Conservation (phyloP, 768 basidiomycete genomes). For the Suillus cothurnatus region DNA sequence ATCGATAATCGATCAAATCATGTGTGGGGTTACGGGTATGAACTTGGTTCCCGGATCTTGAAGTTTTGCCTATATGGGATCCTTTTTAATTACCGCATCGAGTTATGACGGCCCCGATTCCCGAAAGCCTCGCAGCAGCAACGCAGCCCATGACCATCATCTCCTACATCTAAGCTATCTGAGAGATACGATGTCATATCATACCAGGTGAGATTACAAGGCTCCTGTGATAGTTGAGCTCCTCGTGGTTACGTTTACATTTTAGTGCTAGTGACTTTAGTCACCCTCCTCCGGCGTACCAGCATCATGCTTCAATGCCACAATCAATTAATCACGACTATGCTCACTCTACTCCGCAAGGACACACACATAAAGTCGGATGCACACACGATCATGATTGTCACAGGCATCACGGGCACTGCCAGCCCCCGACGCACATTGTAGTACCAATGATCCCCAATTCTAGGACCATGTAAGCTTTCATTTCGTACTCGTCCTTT, state of each 20-base stretch:
- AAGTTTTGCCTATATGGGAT: not conserved
- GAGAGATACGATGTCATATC: not conserved
- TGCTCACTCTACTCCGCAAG: not conserved
- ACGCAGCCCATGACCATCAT: not conserved
- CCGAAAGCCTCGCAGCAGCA: not conserved
- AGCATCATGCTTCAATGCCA: not conserved
- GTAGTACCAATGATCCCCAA: not conserved
- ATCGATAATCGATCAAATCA: not conserved
- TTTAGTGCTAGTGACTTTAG: not conserved
- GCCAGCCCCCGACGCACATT: not conserved
- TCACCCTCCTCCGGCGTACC: constrained; percentile 2
- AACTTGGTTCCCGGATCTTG: not conserved
- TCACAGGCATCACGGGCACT: not conserved
- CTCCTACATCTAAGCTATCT: not conserved
- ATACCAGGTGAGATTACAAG: not conserved
- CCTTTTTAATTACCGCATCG: not conserved
- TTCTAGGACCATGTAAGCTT: not conserved
- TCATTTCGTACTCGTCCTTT: not conserved
- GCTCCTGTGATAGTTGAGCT: not conserved
- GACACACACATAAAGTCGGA: not conserved
- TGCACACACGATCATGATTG: not conserved
- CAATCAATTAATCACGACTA: not conserved
- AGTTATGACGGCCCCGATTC: not conserved
- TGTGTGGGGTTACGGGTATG: not conserved
- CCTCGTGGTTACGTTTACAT: not conserved